Evolutionary conservation across 257 asterid species (phyloP), one percentile per base, ranked within the genome.

Genomic region (Solanum clarkiae): DNA sequence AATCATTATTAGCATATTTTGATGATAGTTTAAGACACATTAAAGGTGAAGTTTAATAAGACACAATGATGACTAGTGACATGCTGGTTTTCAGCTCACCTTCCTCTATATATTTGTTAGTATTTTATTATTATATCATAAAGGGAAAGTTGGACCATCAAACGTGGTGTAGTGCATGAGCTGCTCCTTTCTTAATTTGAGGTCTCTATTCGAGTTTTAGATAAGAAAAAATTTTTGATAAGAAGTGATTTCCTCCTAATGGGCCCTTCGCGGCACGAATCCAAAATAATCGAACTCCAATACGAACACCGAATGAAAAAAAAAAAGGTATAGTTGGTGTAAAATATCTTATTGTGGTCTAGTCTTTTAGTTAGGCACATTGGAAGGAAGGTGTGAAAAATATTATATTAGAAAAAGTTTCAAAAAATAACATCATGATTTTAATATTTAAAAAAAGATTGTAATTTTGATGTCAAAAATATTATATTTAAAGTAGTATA

Each of bases 1-100:
- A 79, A 85, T 85, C 60, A 80, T 83, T 54, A 13, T 68, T 70
- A 65, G 80, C 84, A 87, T 74, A 81, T 80, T 26, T 10, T 79
- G 51, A 79, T 53, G 49, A 29, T 15, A 79, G 62, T 53, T 53
- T 53, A 26, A 29, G 82, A 79, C 65, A 53, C 82, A 51, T 20
- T 29, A 16, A 40, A 18, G 22, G 54, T 75, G 62, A 49, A 75
- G 82, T 15, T 75, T 18, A 16, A 49, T 26, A 49, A 16, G 17
- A 29, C 63, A 17, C 17, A 29, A 79, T 79, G 49, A 79, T 53
- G 66, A 79, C 12, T 53, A 29, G 7, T 79, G 49, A 10, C 66
- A 53, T 77, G 24, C 49, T 79, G 65, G 82, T 79, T 53, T 17
- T 79, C 47, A 79, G 26, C 42, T 79, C 63, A 15, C 26, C 45